Evolutionary conservation across 805 yeast species (phyloP), one percentile per base, ranked within the genome.

Genomic region (Hanseniaspora hatyaiensis): DNA sequence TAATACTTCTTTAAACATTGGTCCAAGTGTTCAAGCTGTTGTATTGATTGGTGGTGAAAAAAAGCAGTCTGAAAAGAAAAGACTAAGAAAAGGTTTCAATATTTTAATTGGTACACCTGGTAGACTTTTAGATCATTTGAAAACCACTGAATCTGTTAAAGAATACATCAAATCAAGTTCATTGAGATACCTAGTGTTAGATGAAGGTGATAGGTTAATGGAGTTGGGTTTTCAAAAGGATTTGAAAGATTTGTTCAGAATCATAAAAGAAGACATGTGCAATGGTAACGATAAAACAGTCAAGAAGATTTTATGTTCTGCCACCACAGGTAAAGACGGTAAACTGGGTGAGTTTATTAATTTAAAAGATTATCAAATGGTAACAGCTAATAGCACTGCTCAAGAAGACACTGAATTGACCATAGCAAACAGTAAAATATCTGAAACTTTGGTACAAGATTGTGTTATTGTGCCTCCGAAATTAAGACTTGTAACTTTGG

Each of bases 41-140:
- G 98, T 94, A 4, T 94, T 92, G 22, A 87, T 87, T 65, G 99
- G 99, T 59, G 99, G 99, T 52, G 99, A 92, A 61, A 88, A 89
- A 73, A 89, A 89, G 63, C 94, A 92, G 59, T 75, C 95, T 1
- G 99, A 92, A 63, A 92, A 92, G 71, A 96, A 97, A 1, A 69
- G 99, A 57, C 65, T 92, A 29, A 74, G 99, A 59, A 89, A 89
- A 62, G 99, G 99, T 54, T 94, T 88, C 29, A 92, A 92, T 62
- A 78, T 92, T 29, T 71, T 92, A n/a, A 94, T 92, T 34, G 96
- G 94, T 11, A 92, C 99, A 0, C 99, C 99, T 2, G 99, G 99
- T 52, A 75, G 99, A 56, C 68, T 92, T 37, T 82, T 85, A 8
- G 99, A 92, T 61, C 99, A 92, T 68, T 77, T 92, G 52, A 95